Evolutionary conservation across 2,329 filamentous ascomycete species (phyloP).

Genomic region (Pyricularia grisea): DNA sequence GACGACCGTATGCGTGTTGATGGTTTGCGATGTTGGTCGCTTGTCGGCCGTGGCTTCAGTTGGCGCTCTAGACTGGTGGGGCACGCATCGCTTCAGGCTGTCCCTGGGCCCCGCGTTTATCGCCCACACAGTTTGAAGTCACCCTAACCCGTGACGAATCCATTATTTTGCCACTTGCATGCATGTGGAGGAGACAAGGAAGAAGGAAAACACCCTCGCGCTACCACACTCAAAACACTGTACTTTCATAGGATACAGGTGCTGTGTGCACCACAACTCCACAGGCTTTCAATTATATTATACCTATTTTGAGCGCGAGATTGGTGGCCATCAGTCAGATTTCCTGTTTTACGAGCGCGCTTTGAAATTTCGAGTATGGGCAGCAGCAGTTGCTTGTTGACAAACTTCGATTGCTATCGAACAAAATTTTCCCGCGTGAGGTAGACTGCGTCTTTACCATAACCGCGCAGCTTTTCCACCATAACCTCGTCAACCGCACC

Average conservation of each 20-base stretch:
- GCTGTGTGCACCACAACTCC: no score
- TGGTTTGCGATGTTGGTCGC: not conserved
- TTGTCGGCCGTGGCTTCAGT: not conserved
- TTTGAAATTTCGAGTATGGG: no score
- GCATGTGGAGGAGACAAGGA: no score
- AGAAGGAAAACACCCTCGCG: no score
- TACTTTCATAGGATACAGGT: no score
- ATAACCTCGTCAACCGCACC: conserved; percentile 13
- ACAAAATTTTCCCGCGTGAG: conserved; percentile 10
- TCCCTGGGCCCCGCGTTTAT: not conserved
- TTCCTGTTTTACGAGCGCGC: no score
- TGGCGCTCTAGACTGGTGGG: not conserved
- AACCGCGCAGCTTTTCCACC: conserved; percentile 19
- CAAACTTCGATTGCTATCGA: not conserved
- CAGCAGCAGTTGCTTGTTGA: not conserved
- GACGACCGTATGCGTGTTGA: not conserved
- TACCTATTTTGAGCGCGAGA: no score
- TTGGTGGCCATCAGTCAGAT: no score
- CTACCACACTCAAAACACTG: no score
- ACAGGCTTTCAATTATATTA: no score
- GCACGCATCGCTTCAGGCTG: not conserved
- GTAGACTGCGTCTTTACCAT: conserved; percentile 22
- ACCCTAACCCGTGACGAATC: not conserved
- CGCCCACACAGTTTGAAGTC: not conserved
- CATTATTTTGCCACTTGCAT: not conserved